phyloP scores from a whole-genome alignment of 371 early-diverging fungal species.

The Mucor saturninus region DNA sequence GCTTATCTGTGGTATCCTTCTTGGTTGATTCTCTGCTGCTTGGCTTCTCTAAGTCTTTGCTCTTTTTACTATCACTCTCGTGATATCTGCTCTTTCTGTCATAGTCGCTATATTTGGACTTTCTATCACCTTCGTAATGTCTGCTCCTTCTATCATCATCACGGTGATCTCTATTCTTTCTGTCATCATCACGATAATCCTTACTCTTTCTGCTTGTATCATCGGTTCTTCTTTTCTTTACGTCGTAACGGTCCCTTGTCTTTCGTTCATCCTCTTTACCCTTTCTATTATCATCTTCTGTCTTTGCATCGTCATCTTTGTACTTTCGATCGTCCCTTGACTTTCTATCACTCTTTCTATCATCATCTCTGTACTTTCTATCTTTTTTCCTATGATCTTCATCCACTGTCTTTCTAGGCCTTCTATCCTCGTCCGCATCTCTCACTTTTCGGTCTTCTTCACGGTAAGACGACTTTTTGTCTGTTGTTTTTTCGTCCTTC shows the following conservation, averaged over 20 bases:
- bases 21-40: not conserved
- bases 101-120: not conserved
- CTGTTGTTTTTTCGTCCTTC: not conserved
- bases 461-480: not conserved
- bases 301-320: not conserved
- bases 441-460: not conserved
- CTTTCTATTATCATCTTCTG: not conserved
- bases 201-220: slow-evolving; percentile 10
- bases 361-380: not conserved
- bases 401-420: too few species aligned
- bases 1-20: not conserved
- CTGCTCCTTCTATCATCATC: slow-evolving; percentile 1
- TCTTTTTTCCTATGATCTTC: not conserved
- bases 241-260: not conserved
- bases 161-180: not conserved
- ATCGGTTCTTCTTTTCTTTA: not conserved
- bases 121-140: not conserved
- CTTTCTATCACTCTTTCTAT: not conserved
- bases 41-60: not conserved
- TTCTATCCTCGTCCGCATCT: not conserved
- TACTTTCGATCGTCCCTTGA: not conserved
- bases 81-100: not conserved
- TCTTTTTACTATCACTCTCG: not conserved
- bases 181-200: slow-evolving; percentile 7
- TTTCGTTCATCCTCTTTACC: not conserved